Evolutionary conservation across 257 asterid species (phyloP).

Genomic region (Jaltomata sinuosa): DNA sequence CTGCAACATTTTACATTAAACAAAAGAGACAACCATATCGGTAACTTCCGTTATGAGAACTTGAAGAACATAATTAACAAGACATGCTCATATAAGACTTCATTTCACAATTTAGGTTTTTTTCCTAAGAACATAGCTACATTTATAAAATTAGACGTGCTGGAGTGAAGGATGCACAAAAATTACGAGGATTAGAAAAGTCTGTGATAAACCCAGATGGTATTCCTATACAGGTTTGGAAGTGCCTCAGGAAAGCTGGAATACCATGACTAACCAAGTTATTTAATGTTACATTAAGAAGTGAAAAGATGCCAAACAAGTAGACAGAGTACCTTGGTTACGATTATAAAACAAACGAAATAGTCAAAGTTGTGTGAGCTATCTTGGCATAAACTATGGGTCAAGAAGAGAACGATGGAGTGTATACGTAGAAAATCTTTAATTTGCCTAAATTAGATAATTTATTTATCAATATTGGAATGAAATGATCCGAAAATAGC

Average conservation of each 20-base stretch:
- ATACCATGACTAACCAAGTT: background rate
- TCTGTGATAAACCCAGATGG: background rate
- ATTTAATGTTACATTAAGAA: background rate
- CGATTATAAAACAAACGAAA: background rate
- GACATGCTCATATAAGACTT: background rate
- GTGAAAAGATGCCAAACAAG: background rate
- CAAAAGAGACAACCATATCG: background rate
- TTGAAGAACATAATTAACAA: background rate
- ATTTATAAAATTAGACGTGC: background rate
- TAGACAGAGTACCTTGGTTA: background rate
- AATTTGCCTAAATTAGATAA: background rate
- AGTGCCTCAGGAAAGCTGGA: background rate
- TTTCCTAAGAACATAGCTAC: background rate
- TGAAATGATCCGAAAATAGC: background rate
- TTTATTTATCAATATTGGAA: background rate
- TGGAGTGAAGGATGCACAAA: background rate
- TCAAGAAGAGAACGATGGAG: constrained; percentile 4
- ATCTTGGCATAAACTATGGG: background rate
- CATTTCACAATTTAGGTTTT: background rate
- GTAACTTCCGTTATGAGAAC: background rate
- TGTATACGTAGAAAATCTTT: background rate
- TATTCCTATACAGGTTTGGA: background rate
- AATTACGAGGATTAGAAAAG: background rate
- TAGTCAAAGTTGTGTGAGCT: background rate
- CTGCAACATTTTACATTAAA: background rate